phyloP scores from a whole-genome alignment of 1,284 basidiomycete species.

The Paramarasmius palmivorus region DNA sequence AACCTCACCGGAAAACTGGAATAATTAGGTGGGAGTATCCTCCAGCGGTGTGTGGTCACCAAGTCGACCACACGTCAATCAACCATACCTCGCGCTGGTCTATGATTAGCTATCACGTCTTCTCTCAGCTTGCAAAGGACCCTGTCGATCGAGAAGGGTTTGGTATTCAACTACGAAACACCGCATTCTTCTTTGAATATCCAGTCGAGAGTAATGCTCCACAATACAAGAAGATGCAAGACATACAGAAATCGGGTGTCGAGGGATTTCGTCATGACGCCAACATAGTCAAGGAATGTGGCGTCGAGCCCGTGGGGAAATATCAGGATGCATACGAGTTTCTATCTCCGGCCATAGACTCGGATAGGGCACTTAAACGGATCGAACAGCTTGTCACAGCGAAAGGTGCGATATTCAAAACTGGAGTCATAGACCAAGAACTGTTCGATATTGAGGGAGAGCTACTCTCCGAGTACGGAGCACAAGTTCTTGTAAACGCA shows the following conservation, averaged over 20 bases:
- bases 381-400: slow-evolving; percentile 26
- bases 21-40: slow-evolving; percentile 36
- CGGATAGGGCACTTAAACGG: slow-evolving; percentile 36
- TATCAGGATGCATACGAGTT: slow-evolving; percentile 36
- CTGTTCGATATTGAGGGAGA: slow-evolving; percentile 28
- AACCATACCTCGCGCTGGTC: slow-evolving; percentile 31
- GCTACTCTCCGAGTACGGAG: slow-evolving; percentile 29
- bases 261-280: slow-evolving; percentile 31
- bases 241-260: slow-evolving; percentile 19
- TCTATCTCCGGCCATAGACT: slow-evolving; percentile 35
- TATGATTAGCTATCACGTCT: slow-evolving; percentile 33
- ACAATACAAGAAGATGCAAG: slow-evolving; percentile 33
- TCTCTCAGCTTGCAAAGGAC: slow-evolving; percentile 13
- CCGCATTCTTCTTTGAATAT: slow-evolving; percentile 34
- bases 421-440: slow-evolving; percentile 27
- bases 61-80: slow-evolving; percentile 32
- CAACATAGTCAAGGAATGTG: slow-evolving; percentile 23
- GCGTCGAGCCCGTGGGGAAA: slow-evolving; percentile 24
- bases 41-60: slow-evolving; percentile 34
- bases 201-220: slow-evolving; percentile 26
- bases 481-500: slow-evolving; percentile 34
- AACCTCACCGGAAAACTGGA: too few relatives aligned
- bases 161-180: slow-evolving; percentile 23
- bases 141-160: slow-evolving; percentile 10
- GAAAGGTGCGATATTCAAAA: slow-evolving; percentile 32